Base-by-base conservation (phyloP, 139 green algal genomes). In the Parachlorella kessleri region DNA sequence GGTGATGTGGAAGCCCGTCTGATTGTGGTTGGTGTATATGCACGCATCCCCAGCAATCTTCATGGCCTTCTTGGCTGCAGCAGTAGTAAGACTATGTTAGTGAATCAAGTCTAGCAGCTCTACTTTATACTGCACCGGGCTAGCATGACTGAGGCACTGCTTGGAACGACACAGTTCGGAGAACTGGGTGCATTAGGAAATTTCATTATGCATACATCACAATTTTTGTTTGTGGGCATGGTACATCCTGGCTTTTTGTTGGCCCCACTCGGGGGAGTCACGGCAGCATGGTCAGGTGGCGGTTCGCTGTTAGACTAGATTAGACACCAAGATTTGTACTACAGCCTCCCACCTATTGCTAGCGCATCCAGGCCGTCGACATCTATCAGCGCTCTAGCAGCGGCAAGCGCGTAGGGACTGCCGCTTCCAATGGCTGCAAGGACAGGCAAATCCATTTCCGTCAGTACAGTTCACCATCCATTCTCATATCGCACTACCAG, bases 11-110 rank as follows among this genome's bases (percentile, higher is more conserved):
- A 75, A 66, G 14, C 37, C 28, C 4, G 78, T 88, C 78, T 97
- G 97, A 73, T 97, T 95, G 76, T 93, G 70, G 79, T 98, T 98
- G 30, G 95, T 98, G 87, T 98, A 98, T 28, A 98, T 93, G 81
- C 93, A 97, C 54, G 89, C 87, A 69, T 98, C 93, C 6, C 91
- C 90, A 3, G 95, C 94, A 76, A 98, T 97, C 37, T 83, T 89
- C 94, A 97, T 97, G 2, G 92, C 77, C 83, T 94, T 95, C 54
- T 89, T 78, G 21, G 90, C 90, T 81, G 84, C 63, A 68, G 63
- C 48, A 68, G 24, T 33, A 59, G 48, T 18, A 59, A 59, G 48
- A 59, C 10, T 59, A 59, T 59, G 48, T 18, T 59, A 10, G 48
- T 10, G 18, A 10, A 59, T 18, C 10, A 10, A 59, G 18, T 59